Evolutionary conservation across 139 green algal genomes (phyloP).

Genomic region (Picochlorum sp.): DNA sequence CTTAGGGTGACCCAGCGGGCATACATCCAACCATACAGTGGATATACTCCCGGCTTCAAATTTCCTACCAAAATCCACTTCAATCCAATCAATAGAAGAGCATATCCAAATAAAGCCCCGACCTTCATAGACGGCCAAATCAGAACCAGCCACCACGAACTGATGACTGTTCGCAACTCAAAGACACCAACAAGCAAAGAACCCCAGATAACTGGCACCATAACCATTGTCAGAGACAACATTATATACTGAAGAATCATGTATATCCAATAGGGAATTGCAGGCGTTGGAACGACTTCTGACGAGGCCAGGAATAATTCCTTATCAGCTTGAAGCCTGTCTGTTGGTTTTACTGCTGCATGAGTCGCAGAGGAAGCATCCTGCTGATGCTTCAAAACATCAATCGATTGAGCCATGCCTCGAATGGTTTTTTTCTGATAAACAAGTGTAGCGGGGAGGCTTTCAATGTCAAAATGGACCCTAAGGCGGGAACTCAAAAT

Average conservation of each 20-base stretch:
- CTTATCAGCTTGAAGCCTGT: no score
- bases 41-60: constrained; percentile 1
- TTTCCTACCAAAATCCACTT: constrained; percentile 11
- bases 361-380: neutral
- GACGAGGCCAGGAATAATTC: no score
- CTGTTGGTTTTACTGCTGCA: no score
- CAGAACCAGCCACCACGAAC: constrained; percentile 2
- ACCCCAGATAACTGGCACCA: constrained; percentile 12
- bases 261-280: constrained; percentile 7
- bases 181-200: constrained; percentile 1
- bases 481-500: constrained; percentile 8
- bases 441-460: neutral
- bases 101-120: neutral
- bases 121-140: constrained; percentile 5
- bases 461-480: neutral
- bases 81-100: constrained; percentile 1
- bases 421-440: no score
- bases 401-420: no score
- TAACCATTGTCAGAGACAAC: neutral
- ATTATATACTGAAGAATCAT: constrained; percentile 7
- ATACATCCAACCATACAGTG: constrained; percentile 15
- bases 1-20: constrained; percentile 13
- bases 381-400: neutral
- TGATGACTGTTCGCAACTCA: neutral
- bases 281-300: neutral